A percentile compares a stretch with the other conserved stretches of the same genome.
phyloP scores from a whole-genome alignment of 1,139 yeast genomes.

The Yamadazyma taylorii region DNA sequence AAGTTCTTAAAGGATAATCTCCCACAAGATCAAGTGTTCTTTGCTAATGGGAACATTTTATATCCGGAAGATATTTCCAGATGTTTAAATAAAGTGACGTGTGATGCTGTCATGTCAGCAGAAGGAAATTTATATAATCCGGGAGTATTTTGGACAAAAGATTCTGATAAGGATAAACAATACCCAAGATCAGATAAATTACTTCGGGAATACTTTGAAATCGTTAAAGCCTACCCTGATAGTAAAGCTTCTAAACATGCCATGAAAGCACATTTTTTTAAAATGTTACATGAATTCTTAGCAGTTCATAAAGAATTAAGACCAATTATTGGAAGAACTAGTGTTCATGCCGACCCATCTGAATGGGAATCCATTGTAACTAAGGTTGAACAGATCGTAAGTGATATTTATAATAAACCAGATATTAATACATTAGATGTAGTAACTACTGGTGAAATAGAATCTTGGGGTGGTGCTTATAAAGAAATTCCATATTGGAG shows the following conservation, averaged over 20 bases:
- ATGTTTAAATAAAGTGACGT: conserved; percentile 59
- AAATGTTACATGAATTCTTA: conserved; percentile 76
- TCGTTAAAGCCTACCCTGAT: conserved; percentile 66
- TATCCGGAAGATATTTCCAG: conserved; percentile 78
- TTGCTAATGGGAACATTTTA: conserved; percentile 89
- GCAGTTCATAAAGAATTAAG: conserved; percentile 75
- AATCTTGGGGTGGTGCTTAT: conserved; percentile 80
- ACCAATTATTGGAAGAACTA: conserved; percentile 62
- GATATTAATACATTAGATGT: conserved; percentile 50
- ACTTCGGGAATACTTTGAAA: conserved; percentile 84
- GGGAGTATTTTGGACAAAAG: conserved; percentile 72
- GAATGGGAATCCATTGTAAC: conserved; percentile 71
- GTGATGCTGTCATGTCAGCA: conserved; percentile 97
- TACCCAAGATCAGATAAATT: conserved; percentile 86
- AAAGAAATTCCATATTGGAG: conserved; percentile 93
- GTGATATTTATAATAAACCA: conserved; percentile 46
- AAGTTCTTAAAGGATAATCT: conserved; percentile 74
- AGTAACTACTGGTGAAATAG: conserved; percentile 52
- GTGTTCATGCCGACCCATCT: conserved; percentile 47
- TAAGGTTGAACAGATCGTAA: conserved; percentile 67
- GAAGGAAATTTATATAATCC: conserved; percentile 95
- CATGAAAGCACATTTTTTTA: conserved; percentile 92
- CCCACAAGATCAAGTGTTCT: conserved; percentile 81
- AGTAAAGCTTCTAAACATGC: conserved; percentile 71
- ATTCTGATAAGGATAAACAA: conserved; percentile 57